These are phyloP conservation scores for Salvia rosmarinus DNA, from an alignment of 257 asterid genomes.

Conservation along the genomic window DNA sequence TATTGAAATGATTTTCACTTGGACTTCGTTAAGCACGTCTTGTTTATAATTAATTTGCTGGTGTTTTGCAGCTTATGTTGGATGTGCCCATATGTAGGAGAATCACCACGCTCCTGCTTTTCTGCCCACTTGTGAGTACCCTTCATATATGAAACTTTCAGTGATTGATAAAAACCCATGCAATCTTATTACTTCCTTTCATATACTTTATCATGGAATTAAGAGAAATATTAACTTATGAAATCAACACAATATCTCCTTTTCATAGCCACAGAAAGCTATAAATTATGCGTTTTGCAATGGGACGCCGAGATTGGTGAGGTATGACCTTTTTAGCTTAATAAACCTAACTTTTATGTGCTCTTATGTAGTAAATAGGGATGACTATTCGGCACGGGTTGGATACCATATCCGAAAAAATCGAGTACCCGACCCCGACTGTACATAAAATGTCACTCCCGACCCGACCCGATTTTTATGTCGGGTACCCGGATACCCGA, in stretches of 20 bases:
- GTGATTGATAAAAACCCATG: constrained; percentile 15
- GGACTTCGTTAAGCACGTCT: constrained; percentile 8
- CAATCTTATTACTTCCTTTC: constrained; percentile 8
- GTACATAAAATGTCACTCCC: no score
- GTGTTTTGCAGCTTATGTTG: constrained; percentile 75
- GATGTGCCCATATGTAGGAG: constrained; percentile 99
- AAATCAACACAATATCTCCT: constrained; percentile 75
- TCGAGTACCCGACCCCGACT: no score
- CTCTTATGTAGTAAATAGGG: constrained; percentile 20
- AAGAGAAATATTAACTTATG: constrained; percentile 16
- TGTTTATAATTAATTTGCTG: constrained; percentile 2
- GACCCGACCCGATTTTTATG: no score
- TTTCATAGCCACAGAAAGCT: constrained; percentile 87
- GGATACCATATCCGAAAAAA: no score
- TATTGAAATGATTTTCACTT: background rate
- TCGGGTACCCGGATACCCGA: no score
- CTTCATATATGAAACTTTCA: constrained; percentile 25
- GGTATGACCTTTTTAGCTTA: constrained; percentile 42
- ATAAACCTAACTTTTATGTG: background rate
- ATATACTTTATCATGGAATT: background rate
- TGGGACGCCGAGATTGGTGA: constrained; percentile 85
- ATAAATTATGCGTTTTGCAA: constrained; percentile 86
- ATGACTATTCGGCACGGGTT: no score
- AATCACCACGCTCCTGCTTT: constrained; percentile 95
- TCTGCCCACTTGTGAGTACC: constrained; percentile 91